Base-by-base conservation (phyloP, 805 yeast species). In the Yarrowia sp. region DNA sequence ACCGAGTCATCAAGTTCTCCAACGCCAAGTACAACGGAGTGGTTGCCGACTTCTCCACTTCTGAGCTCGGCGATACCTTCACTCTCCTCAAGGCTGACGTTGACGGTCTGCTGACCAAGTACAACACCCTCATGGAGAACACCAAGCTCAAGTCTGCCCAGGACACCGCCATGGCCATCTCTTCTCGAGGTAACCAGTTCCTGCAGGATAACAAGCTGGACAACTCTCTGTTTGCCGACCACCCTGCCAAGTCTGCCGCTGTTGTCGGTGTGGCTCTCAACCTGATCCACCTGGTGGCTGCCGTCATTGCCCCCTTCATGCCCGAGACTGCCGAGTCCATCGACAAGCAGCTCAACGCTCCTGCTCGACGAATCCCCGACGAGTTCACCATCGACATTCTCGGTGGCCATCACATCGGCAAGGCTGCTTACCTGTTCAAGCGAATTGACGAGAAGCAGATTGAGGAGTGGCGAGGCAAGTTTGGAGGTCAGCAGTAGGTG, bases 121-220 rank as follows among this genome's bases (percentile, higher is more conserved):
- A 92, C 80, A 83, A 86, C 70, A 81, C 82, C 17, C 88, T 87
- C 72, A 84, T 93, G 90, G 97, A 91, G 77, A 83, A 83, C 42
- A 70, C 73, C 55, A 91, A 86, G 76, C 85, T 92, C 75, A 89
- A 97, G 79, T 89, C 87, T 75, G 98, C 98, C 77, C 83, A 94
- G 71, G 98, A 93, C 78, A 78, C 87, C 44, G 97, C 97, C 70
- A 92, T 95, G 97, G 83, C 90, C 39, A 82, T 95, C 68, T 90
- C 97, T 69, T 86, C 96, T 20, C 87, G 97, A 74, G 99, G 99
- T 79, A 95, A 95, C 80, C 90, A 84, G 78, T 95, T 94, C 84
- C 84, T 95, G 77, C 99, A 95, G 81, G 99, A 94, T 64, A 92
- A 93, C 81, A 93, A 93, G 80, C 84, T 95, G 74, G 98, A 94